Percentiles rank a stretch among this genome's conserved stretches.
Evolutionary conservation across 805 yeast species (phyloP).

Genomic region (Spathaspora boniae): DNA sequence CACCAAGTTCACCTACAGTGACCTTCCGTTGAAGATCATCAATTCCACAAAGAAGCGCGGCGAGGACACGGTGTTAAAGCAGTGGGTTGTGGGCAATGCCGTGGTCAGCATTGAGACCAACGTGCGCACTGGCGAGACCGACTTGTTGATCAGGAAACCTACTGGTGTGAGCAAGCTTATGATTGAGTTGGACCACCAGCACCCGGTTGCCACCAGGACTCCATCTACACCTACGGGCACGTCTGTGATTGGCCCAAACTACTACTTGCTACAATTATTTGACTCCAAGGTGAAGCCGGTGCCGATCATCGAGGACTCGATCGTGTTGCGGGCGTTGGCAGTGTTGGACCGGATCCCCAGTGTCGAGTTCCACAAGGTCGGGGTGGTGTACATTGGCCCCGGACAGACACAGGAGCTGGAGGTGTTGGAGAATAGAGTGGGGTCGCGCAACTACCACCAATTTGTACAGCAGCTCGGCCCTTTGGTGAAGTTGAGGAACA

Average conservation of each 20-base stretch:
- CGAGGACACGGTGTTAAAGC: constrained; percentile 16
- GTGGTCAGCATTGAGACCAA: constrained; percentile 57
- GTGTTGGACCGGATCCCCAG: constrained; percentile 74
- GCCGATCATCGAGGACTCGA: constrained; percentile 47
- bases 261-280: constrained; percentile 49
- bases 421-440: constrained; percentile 59
- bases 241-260: constrained; percentile 33
- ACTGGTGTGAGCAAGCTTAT: constrained; percentile 56
- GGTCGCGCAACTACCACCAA: constrained; percentile 58
- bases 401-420: constrained; percentile 62
- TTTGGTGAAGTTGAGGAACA: constrained; percentile 51
- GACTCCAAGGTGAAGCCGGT: constrained; percentile 44
- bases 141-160: constrained; percentile 57
- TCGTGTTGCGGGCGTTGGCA: constrained; percentile 47
- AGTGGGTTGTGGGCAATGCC: constrained; percentile 63
- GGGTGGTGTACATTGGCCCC: constrained; percentile 70
- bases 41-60: constrained; percentile 13
- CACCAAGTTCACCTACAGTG: constrained; percentile 61
- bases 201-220: background rate
- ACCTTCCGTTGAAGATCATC: constrained; percentile 50
- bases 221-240: background rate
- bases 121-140: constrained; percentile 47
- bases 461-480: constrained; percentile 61
- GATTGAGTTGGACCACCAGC: constrained; percentile 35
- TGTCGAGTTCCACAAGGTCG: constrained; percentile 74